Percentiles rank a stretch among this genome's conserved stretches.
Conservation (phyloP, 176 grass and related monocot species). For the Echinochloa phyllopogon region DNA sequence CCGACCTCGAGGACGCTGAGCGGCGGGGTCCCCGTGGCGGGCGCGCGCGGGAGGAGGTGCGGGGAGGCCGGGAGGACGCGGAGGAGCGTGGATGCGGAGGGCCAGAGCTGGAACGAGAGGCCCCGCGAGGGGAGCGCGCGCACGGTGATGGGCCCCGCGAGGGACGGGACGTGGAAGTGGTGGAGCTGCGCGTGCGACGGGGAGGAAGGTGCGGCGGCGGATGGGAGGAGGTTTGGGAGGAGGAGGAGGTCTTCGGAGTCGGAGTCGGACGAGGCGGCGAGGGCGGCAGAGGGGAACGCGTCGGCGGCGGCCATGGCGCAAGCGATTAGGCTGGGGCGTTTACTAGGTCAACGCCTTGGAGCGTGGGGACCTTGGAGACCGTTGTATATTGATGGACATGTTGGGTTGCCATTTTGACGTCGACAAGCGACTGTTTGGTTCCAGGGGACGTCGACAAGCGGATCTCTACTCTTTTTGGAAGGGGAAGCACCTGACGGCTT, state of each 20-base stretch:
- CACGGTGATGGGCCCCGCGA: slow-evolving; percentile 58
- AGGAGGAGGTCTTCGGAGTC: slow-evolving; percentile 43
- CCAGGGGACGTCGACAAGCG: no score
- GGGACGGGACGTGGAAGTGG: slow-evolving; percentile 53
- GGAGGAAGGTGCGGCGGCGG: slow-evolving; percentile 8
- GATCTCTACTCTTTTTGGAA: background rate
- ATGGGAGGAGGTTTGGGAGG: slow-evolving; percentile 49
- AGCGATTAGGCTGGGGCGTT: background rate
- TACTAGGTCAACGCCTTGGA: slow-evolving; percentile 3
- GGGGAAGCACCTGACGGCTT: background rate
- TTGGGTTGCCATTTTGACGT: slow-evolving; percentile 6
- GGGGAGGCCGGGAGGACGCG: slow-evolving; percentile 61
- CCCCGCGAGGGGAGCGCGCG: slow-evolving; percentile 69
- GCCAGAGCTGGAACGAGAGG: slow-evolving; percentile 98
- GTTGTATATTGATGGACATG: background rate
- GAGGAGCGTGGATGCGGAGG: slow-evolving; percentile 76
- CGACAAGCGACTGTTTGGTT: background rate
- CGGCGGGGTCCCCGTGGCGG: slow-evolving; percentile 23
- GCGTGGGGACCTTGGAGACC: background rate
- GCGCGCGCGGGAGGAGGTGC: slow-evolving; percentile 40
- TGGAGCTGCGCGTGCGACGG: slow-evolving; percentile 45
- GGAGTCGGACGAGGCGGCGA: slow-evolving; percentile 27
- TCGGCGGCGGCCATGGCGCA: background rate
- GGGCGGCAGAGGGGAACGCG: background rate
- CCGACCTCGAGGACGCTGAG: slow-evolving; percentile 86